A percentile compares a stretch with the other conserved stretches of the same genome.
These are phyloP conservation scores for Magnaporthiopsis rhizophila DNA, from an alignment of 2,329 filamentous ascomycete genomes.

Conservation along the genomic window DNA sequence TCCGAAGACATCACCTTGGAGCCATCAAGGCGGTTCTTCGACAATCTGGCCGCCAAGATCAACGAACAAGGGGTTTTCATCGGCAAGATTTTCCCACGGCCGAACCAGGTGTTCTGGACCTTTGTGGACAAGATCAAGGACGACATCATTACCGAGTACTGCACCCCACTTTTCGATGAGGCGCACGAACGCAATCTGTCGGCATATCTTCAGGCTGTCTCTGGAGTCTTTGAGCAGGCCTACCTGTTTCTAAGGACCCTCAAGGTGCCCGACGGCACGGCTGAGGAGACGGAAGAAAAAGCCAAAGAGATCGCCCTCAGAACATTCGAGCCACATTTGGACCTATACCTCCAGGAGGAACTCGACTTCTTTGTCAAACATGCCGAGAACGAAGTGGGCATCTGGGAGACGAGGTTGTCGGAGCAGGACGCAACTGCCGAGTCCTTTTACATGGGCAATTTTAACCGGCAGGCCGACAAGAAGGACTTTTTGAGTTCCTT, in stretches of 20 bases:
- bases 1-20: conserved; percentile 66
- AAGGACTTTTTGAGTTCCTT: conserved; percentile 94
- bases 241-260: conserved; percentile 69
- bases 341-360: conserved; percentile 87
- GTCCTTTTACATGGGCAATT: conserved; percentile 91
- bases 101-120: conserved; percentile 62
- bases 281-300: conserved; percentile 35
- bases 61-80: conserved; percentile 78
- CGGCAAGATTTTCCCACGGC: conserved; percentile 70
- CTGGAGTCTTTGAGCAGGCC: conserved; percentile 80
- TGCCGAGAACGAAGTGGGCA: conserved; percentile 67
- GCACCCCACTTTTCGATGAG: conserved; percentile 80
- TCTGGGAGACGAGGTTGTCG: conserved; percentile 86
- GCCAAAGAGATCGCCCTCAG: conserved; percentile 59
- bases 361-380: conserved; percentile 73
- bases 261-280: conserved; percentile 41
- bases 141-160: conserved; percentile 78
- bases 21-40: conserved; percentile 76
- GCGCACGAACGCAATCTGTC: conserved; percentile 67
- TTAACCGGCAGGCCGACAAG: conserved; percentile 91
- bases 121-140: conserved; percentile 79
- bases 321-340: conserved; percentile 88
- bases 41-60: conserved; percentile 61
- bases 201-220: conserved; percentile 77
- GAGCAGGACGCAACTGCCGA: conserved; percentile 88